Evolutionary conservation across 2,329 filamentous ascomycete species (phyloP).

Genomic region (Colletotrichum cuscutae): DNA sequence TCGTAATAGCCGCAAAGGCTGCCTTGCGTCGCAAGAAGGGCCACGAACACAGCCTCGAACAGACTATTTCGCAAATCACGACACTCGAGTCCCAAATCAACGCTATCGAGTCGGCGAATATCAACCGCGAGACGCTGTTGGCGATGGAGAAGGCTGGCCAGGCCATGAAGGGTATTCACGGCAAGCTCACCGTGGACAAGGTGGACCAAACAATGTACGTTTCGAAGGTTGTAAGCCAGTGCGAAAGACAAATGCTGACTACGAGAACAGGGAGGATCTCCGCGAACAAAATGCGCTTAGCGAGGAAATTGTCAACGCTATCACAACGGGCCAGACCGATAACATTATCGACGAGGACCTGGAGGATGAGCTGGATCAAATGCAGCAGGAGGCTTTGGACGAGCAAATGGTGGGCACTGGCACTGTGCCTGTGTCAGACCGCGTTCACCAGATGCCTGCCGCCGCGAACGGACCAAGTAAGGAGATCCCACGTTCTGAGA

Average conservation of each 20-base stretch:
- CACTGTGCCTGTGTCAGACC: slow-evolving; percentile 82
- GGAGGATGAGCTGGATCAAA: slow-evolving; percentile 82
- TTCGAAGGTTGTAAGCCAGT: neutral
- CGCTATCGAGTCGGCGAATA: slow-evolving; percentile 96
- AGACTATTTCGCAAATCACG: slow-evolving; percentile 88
- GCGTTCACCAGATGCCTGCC: slow-evolving; percentile 79
- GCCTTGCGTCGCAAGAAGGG: slow-evolving; percentile 94
- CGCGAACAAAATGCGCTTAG: slow-evolving; percentile 92
- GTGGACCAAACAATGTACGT: slow-evolving; percentile 95
- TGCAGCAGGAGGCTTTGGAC: slow-evolving; percentile 94
- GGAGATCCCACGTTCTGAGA: slow-evolving; percentile 48
- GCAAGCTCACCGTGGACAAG: slow-evolving; percentile 89
- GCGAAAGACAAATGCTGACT: slow-evolving; percentile 11
- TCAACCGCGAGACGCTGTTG: slow-evolving; percentile 95
- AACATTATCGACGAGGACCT: slow-evolving; percentile 87
- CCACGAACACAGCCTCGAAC: slow-evolving; percentile 90
- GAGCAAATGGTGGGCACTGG: slow-evolving; percentile 94
- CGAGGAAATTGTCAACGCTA: slow-evolving; percentile 90
- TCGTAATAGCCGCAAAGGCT: slow-evolving; percentile 80
- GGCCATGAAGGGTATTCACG: slow-evolving; percentile 95
- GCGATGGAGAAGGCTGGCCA: slow-evolving; percentile 92
- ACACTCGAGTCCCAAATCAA: slow-evolving; percentile 97
- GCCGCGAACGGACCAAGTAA: slow-evolving; percentile 81
- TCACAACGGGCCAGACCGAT: slow-evolving; percentile 77
- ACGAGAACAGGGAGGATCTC: slow-evolving; percentile 77